Percentiles rank a stretch among this genome's conserved stretches.
Evolutionary conservation across 441 rosid genomes (phyloP).

Genomic region (Corymbia calophylla): DNA sequence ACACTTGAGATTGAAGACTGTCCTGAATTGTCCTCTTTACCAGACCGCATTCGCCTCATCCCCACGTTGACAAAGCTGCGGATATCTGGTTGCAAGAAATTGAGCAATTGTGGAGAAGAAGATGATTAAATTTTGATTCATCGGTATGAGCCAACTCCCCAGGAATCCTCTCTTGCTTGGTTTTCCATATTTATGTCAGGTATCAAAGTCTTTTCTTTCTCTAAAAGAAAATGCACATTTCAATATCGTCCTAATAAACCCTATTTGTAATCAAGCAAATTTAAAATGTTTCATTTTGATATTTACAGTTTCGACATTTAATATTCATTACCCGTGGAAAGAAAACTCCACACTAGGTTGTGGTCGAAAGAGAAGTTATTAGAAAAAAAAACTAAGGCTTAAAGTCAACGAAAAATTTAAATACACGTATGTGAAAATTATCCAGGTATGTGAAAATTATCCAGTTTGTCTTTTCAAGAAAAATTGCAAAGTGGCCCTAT

Average conservation of each 20-base stretch:
- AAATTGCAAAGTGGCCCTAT: not conserved
- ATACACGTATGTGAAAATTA: not conserved
- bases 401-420: not conserved
- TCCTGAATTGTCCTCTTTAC: no score
- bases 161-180: not conserved
- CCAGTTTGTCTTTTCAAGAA: not conserved
- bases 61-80: no score
- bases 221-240: not conserved
- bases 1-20: no score
- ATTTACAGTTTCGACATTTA: not conserved
- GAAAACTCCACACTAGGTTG: not conserved
- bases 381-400: not conserved
- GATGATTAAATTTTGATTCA: no score
- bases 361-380: not conserved
- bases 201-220: not conserved
- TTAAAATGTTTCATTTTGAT: not conserved
- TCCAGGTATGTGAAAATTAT: not conserved
- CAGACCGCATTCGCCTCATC: no score
- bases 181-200: not conserved
- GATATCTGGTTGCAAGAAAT: no score
- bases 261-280: not conserved
- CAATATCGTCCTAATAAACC: not conserved
- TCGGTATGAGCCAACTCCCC: no score
- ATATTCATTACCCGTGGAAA: not conserved
- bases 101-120: no score